Conservation (phyloP, 352 stramenopile genomes). For the Aphanomyces invadans region DNA sequence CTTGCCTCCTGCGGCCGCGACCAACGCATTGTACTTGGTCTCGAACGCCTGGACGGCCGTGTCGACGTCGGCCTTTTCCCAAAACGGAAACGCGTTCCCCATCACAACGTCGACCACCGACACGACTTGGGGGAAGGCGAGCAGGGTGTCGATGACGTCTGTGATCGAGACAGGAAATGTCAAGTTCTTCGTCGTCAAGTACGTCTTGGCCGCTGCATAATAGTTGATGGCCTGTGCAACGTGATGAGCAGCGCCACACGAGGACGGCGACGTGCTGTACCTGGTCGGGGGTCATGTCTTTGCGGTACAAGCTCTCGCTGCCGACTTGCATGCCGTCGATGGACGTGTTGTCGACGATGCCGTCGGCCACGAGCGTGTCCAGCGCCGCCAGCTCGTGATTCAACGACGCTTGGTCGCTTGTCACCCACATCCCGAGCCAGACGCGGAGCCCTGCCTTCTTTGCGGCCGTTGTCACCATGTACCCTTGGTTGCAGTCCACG, state of each 20-base stretch:
- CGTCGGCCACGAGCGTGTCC: conserved; percentile 30
- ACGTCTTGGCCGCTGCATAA: conserved; percentile 37
- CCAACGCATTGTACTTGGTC: conserved; percentile 34
- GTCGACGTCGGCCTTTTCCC: conserved; percentile 39
- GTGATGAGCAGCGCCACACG: background rate
- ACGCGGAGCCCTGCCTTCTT: conserved; percentile 41
- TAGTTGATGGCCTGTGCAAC: conserved; percentile 17
- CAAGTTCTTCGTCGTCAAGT: conserved; percentile 27
- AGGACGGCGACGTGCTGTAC: background rate
- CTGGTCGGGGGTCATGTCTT: conserved; percentile 37
- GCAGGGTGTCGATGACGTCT: conserved; percentile 59
- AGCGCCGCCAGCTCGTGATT: conserved; percentile 37
- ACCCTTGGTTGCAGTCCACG: conserved; percentile 46
- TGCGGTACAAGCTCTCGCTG: conserved; percentile 57
- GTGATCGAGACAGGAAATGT: conserved; percentile 49
- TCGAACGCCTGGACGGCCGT: conserved; percentile 38
- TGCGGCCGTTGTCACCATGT: conserved; percentile 36
- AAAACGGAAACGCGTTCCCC: conserved; percentile 63
- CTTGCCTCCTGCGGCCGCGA: conserved; percentile 32
- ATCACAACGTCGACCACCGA: conserved; percentile 33
- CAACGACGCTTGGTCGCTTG: conserved; percentile 31
- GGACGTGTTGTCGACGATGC: conserved; percentile 26
- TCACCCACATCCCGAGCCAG: conserved; percentile 63
- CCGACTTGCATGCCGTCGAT: conserved; percentile 56
- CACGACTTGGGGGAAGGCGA: conserved; percentile 38